A percentile compares a stretch with the other conserved stretches of the same genome.
Conservation (phyloP, 257 asterid genomes). For the Salvia miltiorrhiza region DNA sequence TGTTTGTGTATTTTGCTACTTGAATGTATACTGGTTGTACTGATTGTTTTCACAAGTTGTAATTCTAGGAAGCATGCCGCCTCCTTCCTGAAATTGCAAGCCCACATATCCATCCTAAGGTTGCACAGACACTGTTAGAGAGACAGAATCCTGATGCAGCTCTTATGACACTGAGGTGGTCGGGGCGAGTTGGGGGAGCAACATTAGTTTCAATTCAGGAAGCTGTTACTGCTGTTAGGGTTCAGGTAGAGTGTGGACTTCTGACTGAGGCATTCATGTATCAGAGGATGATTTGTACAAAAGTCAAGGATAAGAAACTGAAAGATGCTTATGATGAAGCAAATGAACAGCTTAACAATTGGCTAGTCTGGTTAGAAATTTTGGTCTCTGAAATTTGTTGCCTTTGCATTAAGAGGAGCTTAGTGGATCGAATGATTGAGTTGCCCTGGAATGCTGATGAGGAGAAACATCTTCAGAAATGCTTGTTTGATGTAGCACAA, state of each 20-base stretch:
- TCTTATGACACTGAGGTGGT: slow-evolving; percentile 87
- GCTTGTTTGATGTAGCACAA: slow-evolving; percentile 61
- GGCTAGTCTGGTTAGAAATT: slow-evolving; percentile 71
- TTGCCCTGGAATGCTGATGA: slow-evolving; percentile 92
- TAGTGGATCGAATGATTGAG: slow-evolving; percentile 86
- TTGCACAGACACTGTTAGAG: slow-evolving; percentile 70
- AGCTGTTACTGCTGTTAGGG: slow-evolving; percentile 84
- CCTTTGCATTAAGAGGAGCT: slow-evolving; percentile 75
- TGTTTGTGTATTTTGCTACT: background rate
- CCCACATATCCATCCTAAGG: slow-evolving; percentile 79
- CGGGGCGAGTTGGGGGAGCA: slow-evolving; percentile 75
- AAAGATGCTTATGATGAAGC: slow-evolving; percentile 38
- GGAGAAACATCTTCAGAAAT: slow-evolving; percentile 83
- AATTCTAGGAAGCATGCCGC: slow-evolving; percentile 66
- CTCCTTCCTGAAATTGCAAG: slow-evolving; percentile 93
- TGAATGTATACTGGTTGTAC: slow-evolving; percentile 16
- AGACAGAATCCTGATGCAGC: slow-evolving; percentile 93
- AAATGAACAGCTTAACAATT: slow-evolving; percentile 41
- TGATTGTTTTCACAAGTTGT: slow-evolving; percentile 27
- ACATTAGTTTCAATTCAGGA: slow-evolving; percentile 63
- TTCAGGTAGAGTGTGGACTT: slow-evolving; percentile 90
- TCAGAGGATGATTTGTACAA: slow-evolving; percentile 70
- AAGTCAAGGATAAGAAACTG: slow-evolving; percentile 59
- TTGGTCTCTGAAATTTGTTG: slow-evolving; percentile 83
- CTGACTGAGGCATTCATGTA: slow-evolving; percentile 92